Percentiles rank a stretch among this genome's conserved stretches.
These are phyloP conservation scores for Beverwykella pulmonaria DNA, from an alignment of 495 filamentous ascomycete species.

Conservation along the genomic window DNA sequence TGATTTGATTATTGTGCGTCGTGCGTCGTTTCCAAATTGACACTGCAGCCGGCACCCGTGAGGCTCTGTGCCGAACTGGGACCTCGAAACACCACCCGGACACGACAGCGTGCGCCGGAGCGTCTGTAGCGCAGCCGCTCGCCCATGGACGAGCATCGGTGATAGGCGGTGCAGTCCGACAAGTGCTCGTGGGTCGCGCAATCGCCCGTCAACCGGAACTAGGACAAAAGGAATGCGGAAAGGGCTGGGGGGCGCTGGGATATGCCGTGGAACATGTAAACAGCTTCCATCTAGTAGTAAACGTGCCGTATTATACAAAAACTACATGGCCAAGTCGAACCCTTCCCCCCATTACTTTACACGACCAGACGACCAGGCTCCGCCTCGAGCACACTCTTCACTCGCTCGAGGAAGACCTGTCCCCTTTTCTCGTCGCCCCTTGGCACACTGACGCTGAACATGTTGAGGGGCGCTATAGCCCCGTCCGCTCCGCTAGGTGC, in stretches of 20 bases:
- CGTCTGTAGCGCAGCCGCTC: neutral
- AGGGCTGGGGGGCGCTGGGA: too few species aligned
- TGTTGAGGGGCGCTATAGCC: conserved; percentile 60
- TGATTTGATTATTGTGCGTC: neutral
- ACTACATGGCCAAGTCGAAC: conserved; percentile 7
- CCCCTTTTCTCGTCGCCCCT: conserved; percentile 79
- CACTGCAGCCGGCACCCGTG: conserved; percentile 12
- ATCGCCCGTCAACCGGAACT: too few species aligned
- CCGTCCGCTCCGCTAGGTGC: conserved; percentile 43
- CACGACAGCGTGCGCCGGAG: neutral
- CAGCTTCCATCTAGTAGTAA: neutral
- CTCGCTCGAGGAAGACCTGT: conserved; percentile 74
- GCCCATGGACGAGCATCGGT: neutral
- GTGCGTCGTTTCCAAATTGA: conserved; percentile 10
- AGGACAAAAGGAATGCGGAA: too few species aligned
- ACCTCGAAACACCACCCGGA: neutral
- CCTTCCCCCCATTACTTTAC: conserved; percentile 12
- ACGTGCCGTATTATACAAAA: conserved; percentile 22
- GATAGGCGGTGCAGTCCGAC: too few species aligned
- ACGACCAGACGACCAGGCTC: conserved; percentile 82
- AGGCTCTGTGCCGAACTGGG: conserved; percentile 12
- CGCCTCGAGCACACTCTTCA: conserved; percentile 78
- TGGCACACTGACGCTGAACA: conserved; percentile 77
- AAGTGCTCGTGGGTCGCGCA: too few species aligned
- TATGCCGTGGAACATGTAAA: too few species aligned